These are phyloP conservation scores for Rhodotorula diobovata DNA, from an alignment of 768 basidiomycete genomes.

Conservation along the genomic window DNA sequence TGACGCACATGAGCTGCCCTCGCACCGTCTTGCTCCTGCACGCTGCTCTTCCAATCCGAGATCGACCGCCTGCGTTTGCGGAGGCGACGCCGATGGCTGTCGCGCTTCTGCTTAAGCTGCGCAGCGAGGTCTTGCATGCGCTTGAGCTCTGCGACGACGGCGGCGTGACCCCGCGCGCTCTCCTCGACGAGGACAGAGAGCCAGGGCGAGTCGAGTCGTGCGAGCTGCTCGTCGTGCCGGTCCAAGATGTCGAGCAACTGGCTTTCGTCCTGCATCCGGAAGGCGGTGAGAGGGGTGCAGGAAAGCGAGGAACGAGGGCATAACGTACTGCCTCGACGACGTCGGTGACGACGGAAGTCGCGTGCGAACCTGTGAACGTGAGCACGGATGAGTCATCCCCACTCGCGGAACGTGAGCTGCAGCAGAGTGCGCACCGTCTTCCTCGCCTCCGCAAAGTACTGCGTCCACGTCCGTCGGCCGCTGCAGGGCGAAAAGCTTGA, in stretches of 20 bases:
- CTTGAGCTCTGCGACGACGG: conserved; percentile 3
- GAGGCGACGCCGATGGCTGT: background rate
- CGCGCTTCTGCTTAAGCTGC: background rate
- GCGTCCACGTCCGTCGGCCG: background rate
- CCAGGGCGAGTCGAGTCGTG: background rate
- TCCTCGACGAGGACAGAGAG: background rate
- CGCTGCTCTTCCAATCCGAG: conserved; percentile 7
- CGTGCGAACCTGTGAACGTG: background rate
- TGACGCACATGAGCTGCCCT: conserved; percentile 1
- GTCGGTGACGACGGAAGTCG: background rate
- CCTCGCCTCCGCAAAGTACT: background rate
- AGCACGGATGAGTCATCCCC: too few species aligned
- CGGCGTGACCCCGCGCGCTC: background rate
- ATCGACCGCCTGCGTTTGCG: background rate
- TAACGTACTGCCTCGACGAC: background rate
- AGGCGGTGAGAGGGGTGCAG: background rate
- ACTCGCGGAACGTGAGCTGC: accelerated
- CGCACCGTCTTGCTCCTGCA: background rate
- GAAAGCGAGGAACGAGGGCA: accelerated
- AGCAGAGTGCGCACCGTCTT: background rate
- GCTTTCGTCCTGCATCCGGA: background rate
- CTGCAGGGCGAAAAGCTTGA: conserved; percentile 9
- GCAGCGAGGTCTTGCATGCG: background rate
- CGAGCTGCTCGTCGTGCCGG: background rate
- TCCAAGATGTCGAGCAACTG: background rate